These are phyloP conservation scores for Phialocephala sp. DNA, from an alignment of 2,329 filamentous ascomycete species.

Conservation along the genomic window DNA sequence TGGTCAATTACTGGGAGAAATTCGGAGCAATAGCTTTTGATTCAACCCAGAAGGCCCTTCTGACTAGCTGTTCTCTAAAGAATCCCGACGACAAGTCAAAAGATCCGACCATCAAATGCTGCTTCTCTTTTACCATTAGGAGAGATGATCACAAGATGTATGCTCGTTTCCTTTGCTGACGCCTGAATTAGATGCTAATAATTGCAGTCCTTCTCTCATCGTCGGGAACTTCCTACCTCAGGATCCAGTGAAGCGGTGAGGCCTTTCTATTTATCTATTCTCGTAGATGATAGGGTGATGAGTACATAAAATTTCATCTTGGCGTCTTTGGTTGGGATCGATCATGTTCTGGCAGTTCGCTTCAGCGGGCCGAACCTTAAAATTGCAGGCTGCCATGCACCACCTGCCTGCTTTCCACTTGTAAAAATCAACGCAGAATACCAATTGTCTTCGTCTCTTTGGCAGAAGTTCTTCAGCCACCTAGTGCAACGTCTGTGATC, in stretches of 20 bases:
- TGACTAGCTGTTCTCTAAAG: slow-evolving; percentile 92
- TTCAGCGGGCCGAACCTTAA: slow-evolving; percentile 14
- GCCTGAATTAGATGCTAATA: slow-evolving; percentile 17
- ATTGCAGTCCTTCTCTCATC: slow-evolving; percentile 82
- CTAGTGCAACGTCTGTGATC: background rate
- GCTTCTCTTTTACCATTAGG: slow-evolving; percentile 96
- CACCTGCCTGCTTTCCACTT: background rate
- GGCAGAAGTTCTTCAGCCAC: background rate
- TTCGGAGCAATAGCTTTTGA: slow-evolving; percentile 98
- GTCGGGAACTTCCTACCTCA: slow-evolving; percentile 97
- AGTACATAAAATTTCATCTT: slow-evolving; percentile 24
- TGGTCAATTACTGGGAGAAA: slow-evolving; percentile 98
- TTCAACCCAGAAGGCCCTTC: slow-evolving; percentile 87
- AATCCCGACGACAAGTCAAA: slow-evolving; percentile 74
- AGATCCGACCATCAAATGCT: slow-evolving; percentile 83
- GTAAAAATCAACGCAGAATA: background rate
- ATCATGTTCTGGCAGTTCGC: slow-evolving; percentile 6
- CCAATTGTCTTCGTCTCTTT: background rate
- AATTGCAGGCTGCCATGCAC: background rate
- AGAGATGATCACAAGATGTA: slow-evolving; percentile 96
- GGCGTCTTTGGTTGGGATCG: slow-evolving; percentile 15
- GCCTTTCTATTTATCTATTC: slow-evolving; percentile 36
- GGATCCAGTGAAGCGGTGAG: slow-evolving; percentile 59
- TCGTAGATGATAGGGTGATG: slow-evolving; percentile 28
- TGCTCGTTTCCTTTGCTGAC: slow-evolving; percentile 46